A percentile compares a stretch with the other conserved stretches of the same genome.
Evolutionary conservation across 2,329 filamentous ascomycete genomes (phyloP).

Genomic region (Epichloe festucae): DNA sequence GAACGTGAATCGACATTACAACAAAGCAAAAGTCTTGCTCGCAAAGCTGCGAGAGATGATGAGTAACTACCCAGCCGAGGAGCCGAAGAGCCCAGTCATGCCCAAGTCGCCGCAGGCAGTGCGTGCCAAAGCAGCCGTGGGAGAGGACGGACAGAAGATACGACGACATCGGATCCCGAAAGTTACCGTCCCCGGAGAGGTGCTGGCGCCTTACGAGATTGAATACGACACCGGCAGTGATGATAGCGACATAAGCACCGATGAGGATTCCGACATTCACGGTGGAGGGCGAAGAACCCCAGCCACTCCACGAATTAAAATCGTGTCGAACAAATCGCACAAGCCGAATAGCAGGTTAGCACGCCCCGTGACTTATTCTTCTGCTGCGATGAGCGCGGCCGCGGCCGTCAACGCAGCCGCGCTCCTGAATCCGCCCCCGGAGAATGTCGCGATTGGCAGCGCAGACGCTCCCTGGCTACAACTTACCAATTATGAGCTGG

Average conservation of each 20-base stretch:
- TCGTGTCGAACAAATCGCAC: conserved; percentile 28
- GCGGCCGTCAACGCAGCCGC: conserved; percentile 28
- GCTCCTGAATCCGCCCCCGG: conserved; percentile 43
- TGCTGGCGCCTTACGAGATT: conserved; percentile 51
- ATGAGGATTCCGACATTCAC: conserved; percentile 33
- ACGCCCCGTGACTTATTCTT: conserved; percentile 21
- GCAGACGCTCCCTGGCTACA: conserved; percentile 52
- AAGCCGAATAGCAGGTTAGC: conserved; percentile 31
- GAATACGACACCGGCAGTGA: conserved; percentile 47
- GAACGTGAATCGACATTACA: conserved; percentile 49
- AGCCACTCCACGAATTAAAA: conserved; percentile 34
- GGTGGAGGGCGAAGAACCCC: conserved; percentile 24
- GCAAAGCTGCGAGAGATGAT: conserved; percentile 46
- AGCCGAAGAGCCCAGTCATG: conserved; percentile 37
- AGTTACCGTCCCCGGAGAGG: conserved; percentile 54
- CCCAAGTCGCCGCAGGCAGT: conserved; percentile 41
- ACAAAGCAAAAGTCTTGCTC: conserved; percentile 44
- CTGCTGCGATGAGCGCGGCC: conserved; percentile 24
- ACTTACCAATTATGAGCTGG: conserved; percentile 51
- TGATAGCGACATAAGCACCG: conserved; percentile 39
- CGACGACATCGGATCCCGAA: conserved; percentile 36
- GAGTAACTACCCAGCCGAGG: conserved; percentile 45
- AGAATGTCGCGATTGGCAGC: conserved; percentile 45
- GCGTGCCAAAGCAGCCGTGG: conserved; percentile 34
- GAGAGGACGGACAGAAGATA: conserved; percentile 32